Evolutionary conservation across 78 protist species (phyloP).

Genomic region (Chrysochromulina parva): DNA sequence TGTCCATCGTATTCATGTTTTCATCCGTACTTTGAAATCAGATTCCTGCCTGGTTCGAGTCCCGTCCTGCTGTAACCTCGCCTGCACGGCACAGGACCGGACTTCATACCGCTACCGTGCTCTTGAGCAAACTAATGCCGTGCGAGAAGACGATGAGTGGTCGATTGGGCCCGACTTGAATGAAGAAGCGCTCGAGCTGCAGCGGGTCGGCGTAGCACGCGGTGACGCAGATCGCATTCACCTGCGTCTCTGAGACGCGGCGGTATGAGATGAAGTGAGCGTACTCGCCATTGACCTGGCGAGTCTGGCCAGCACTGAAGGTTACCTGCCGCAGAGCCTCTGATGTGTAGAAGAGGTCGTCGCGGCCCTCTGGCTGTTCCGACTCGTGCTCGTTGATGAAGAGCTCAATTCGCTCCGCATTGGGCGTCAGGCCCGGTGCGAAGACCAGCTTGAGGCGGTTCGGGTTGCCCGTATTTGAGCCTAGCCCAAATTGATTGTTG

Average conservation of each 20-base stretch:
- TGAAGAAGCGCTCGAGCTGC: background rate
- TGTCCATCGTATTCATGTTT: too few relatives aligned
- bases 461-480: background rate
- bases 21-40: too few relatives aligned
- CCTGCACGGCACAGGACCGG: too few relatives aligned
- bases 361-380: background rate
- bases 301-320: background rate
- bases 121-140: background rate
- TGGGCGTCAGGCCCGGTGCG: background rate
- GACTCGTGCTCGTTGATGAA: background rate
- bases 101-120: too few relatives aligned
- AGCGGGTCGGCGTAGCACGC: background rate
- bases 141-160: background rate
- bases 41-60: too few relatives aligned
- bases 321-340: constrained; percentile 1
- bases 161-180: background rate
- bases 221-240: background rate
- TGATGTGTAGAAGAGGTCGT: background rate
- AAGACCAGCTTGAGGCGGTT: background rate
- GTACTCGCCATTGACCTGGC: background rate
- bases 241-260: background rate
- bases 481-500: background rate
- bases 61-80: too few relatives aligned
- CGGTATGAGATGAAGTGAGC: background rate
- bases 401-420: constrained; percentile 20